Evolutionary conservation across 176 grass and related monocot genomes (phyloP), one percentile per base, ranked within the genome.

Genomic region (Alopecurus myosuroides): DNA sequence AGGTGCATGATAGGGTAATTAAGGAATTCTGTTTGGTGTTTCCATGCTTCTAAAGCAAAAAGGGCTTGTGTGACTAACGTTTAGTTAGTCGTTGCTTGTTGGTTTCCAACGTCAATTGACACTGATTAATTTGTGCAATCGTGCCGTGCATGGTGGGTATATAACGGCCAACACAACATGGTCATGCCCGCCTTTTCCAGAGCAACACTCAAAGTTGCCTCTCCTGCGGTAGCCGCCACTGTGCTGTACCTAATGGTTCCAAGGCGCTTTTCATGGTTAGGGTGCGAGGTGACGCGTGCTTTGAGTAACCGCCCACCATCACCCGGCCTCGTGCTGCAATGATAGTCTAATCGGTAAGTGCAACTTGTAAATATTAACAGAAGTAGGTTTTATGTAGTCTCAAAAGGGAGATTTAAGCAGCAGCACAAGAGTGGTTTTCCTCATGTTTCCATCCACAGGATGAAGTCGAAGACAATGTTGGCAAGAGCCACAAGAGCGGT

Each of bases 131-230:
- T 36, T 57, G 50, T 33, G 17, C 70, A 74, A 44, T 36, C 81
- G 33, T 88, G 56, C 42, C 3, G 14, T 46, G 40, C 12, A 46
- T 45, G 70, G 42, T 74, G 23, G 15, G 23, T 31, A 74, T 11
- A 74, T 74, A 74, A 74, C 70, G 26, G 70, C 44, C 25, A 74
- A 30, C 71, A 74, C 71, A 18, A 6, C 0, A 20, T 20, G 7
- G 9, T 9, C 71, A 50, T 74, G 44, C 44, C 44, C 26, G 44
- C 26, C 71, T 74, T 74, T 74, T 50, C 14, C 29, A 74, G 71
- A 74, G 44, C 71, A 74, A 9, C 26, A 30, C 44, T 20, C 17
- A 8, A 50, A 87, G 69, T 78, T 84, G 74, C 44, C 70, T 71
- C 86, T 70, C 19, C 53, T 13, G 4, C 44, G 75, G 86, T 30